Conservation (phyloP, 1,139 yeast species). For the Kluyveromyces sp. region DNA sequence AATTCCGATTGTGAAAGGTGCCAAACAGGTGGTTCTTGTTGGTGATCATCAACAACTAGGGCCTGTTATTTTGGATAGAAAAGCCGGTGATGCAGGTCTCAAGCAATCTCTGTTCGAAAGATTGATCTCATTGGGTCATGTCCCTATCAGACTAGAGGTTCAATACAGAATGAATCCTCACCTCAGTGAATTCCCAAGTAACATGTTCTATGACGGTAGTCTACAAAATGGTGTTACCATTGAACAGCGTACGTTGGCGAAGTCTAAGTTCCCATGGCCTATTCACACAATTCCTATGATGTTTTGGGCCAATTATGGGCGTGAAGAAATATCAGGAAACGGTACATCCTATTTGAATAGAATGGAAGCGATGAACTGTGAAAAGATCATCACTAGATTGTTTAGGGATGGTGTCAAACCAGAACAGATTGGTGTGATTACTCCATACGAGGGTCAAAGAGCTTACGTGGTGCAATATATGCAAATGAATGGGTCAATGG, state of each 20-base stretch:
- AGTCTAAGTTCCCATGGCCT: slow-evolving; percentile 83
- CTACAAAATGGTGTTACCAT: slow-evolving; percentile 85
- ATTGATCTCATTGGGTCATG: slow-evolving; percentile 73
- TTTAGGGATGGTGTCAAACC: slow-evolving; percentile 78
- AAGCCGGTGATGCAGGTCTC: slow-evolving; percentile 81
- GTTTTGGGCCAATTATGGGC: slow-evolving; percentile 90
- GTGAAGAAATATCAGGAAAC: slow-evolving; percentile 76
- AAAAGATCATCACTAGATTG: slow-evolving; percentile 64
- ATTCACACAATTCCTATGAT: slow-evolving; percentile 77
- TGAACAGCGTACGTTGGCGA: slow-evolving; percentile 53
- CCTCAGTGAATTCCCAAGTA: slow-evolving; percentile 80
- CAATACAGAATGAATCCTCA: slow-evolving; percentile 95
- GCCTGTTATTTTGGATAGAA: slow-evolving; percentile 74
- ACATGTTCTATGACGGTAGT: slow-evolving; percentile 89
- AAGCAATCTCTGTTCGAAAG: slow-evolving; percentile 83
- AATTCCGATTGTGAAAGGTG: slow-evolving; percentile 83
- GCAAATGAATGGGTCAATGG: slow-evolving; percentile 65
- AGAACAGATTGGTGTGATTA: slow-evolving; percentile 80
- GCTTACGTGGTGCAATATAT: slow-evolving; percentile 75
- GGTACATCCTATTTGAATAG: slow-evolving; percentile 85
- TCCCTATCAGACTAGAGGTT: slow-evolving; percentile 80
- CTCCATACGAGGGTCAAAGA: slow-evolving; percentile 94
- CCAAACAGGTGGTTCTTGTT: slow-evolving; percentile 80
- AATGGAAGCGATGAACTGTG: slow-evolving; percentile 88
- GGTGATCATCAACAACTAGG: slow-evolving; percentile 97